Conservation (phyloP, 2,329 filamentous ascomycete genomes). For the Eurotiales sp. region DNA sequence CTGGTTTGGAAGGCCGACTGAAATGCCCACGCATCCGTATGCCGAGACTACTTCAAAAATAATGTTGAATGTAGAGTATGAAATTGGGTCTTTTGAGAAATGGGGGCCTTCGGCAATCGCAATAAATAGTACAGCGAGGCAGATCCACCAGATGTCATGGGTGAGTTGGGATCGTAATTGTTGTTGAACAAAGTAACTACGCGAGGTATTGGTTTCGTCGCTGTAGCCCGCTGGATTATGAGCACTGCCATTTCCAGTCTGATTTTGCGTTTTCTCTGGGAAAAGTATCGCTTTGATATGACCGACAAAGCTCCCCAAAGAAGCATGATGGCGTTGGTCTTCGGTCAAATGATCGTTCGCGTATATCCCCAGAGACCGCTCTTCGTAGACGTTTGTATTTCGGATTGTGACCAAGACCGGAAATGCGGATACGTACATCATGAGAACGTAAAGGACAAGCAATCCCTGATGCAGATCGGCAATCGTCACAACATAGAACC, state of each 20-base stretch:
- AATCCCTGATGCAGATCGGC: slow-evolving; percentile 54
- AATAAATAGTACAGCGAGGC: slow-evolving; percentile 58
- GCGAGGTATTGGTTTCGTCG: slow-evolving; percentile 29
- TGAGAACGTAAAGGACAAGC: slow-evolving; percentile 54
- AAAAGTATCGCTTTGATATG: slow-evolving; percentile 23
- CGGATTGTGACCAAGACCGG: slow-evolving; percentile 43
- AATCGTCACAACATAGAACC: slow-evolving; percentile 64
- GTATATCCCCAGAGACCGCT: slow-evolving; percentile 57
- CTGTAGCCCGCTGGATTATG: slow-evolving; percentile 5
- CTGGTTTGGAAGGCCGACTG: slow-evolving; percentile 52
- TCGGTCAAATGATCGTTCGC: slow-evolving; percentile 28
- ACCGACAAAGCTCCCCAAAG: slow-evolving; percentile 23
- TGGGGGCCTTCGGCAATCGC: slow-evolving; percentile 57
- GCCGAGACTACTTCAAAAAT: slow-evolving; percentile 45
- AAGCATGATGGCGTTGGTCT: slow-evolving; percentile 18
- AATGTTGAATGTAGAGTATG: slow-evolving; percentile 59
- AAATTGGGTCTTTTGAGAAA: slow-evolving; percentile 49
- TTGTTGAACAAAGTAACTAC: slow-evolving; percentile 49
- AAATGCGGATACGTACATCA: slow-evolving; percentile 39
- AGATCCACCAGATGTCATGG: slow-evolving; percentile 65
- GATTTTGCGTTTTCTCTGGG: no score
- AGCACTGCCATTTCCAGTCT: no score
- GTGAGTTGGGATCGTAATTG: slow-evolving; percentile 63
- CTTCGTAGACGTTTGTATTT: slow-evolving; percentile 69
- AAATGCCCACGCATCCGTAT: slow-evolving; percentile 62